A percentile compares a stretch with the other conserved stretches of the same genome.
Conservation (phyloP, 352 stramenopile species). For the Globisporangium rhizosaccharum region DNA sequence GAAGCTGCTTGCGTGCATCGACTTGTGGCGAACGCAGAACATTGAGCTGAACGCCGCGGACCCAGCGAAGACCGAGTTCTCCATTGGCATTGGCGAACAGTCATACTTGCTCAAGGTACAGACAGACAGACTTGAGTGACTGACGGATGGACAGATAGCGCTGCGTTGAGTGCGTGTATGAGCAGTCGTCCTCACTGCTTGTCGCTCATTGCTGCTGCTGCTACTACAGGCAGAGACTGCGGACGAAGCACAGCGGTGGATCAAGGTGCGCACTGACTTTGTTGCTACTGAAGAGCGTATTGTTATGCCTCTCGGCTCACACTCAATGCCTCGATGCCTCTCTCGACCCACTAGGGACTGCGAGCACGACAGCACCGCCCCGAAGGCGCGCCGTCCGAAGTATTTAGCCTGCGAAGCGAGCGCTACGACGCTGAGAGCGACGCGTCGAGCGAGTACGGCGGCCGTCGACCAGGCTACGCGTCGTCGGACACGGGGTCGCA, state of each 20-base stretch:
- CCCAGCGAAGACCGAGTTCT: slow-evolving; percentile 67
- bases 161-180: neutral
- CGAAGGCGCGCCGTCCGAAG: slow-evolving; percentile 66
- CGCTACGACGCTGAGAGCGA: slow-evolving; percentile 80
- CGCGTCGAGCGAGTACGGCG: slow-evolving; percentile 70
- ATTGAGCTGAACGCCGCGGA: slow-evolving; percentile 67
- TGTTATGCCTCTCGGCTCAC: neutral
- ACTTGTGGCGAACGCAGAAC: slow-evolving; percentile 80
- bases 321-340: neutral
- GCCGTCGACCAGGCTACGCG: slow-evolving; percentile 38
- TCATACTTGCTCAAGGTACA: slow-evolving; percentile 77
- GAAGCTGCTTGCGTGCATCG: slow-evolving; percentile 85
- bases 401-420: slow-evolving; percentile 79
- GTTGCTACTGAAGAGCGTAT: neutral
- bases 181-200: neutral
- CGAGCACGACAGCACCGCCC: slow-evolving; percentile 65
- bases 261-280: slow-evolving; percentile 32
- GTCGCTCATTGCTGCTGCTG: neutral
- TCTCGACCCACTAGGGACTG: slow-evolving; percentile 34
- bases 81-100: slow-evolving; percentile 81
- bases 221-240: slow-evolving; percentile 46
- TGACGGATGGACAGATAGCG: too few species aligned
- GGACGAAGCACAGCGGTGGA: slow-evolving; percentile 57
- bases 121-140: neutral
- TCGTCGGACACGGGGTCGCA: slow-evolving; percentile 64